These are phyloP conservation scores for Lagerstroemia speciosa DNA, from an alignment of 345 rosid genomes.

Conservation along the genomic window DNA sequence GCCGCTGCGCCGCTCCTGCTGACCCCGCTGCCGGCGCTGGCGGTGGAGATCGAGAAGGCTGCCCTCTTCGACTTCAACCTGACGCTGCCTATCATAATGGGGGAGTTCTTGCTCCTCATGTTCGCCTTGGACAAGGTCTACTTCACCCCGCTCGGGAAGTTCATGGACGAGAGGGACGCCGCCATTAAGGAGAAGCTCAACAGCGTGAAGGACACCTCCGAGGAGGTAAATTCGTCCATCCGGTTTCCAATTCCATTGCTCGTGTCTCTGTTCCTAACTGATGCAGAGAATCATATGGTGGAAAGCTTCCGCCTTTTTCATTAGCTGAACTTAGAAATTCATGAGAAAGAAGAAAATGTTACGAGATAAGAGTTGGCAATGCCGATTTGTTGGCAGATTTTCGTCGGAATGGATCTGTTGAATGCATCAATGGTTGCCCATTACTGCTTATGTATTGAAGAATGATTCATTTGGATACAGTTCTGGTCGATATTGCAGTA, in stretches of 20 bases:
- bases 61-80: constrained; percentile 90
- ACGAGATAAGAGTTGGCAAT: neutral
- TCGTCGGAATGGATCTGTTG: neutral
- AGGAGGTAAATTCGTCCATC: constrained; percentile 20
- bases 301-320: neutral
- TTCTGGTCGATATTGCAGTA: too few species aligned
- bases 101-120: constrained; percentile 73
- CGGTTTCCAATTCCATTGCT: neutral
- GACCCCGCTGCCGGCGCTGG: constrained; percentile 43
- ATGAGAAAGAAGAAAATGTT: neutral
- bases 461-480: neutral
- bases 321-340: too few species aligned
- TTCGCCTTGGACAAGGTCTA: constrained; percentile 74
- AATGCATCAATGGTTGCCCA: neutral
- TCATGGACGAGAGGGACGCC: constrained; percentile 80
- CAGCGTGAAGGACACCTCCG: constrained; percentile 69
- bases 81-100: constrained; percentile 81
- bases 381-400: neutral
- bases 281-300: neutral
- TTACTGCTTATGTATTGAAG: neutral
- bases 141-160: constrained; percentile 74
- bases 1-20: constrained; percentile 37
- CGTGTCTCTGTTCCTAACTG: neutral
- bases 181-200: constrained; percentile 69
- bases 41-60: constrained; percentile 77